Evolutionary conservation across 495 filamentous ascomycete genomes (phyloP).

Genomic region (Xylaria sp.): DNA sequence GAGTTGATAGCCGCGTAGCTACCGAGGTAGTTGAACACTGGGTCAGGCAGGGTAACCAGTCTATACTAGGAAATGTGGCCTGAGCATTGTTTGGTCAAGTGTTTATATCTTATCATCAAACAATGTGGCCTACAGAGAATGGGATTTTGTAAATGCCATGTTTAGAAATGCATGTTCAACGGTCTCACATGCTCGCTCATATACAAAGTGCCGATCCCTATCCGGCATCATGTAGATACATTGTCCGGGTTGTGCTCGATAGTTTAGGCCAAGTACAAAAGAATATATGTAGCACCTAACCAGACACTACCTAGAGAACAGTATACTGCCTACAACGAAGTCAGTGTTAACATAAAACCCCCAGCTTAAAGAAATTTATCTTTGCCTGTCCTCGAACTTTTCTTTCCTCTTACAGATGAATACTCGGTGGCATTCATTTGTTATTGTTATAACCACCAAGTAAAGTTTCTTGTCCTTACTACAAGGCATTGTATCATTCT

Average conservation of each 20-base stretch:
- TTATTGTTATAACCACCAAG: not conserved
- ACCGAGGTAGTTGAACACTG: not conserved
- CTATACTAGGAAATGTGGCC: not conserved
- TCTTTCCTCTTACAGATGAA: not conserved
- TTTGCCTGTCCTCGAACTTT: not conserved
- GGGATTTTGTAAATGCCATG: constrained; percentile 20
- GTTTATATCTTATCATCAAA: not conserved
- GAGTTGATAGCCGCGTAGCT: not conserved
- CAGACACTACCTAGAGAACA: not conserved
- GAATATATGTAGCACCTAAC: not conserved
- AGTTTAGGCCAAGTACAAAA: not conserved
- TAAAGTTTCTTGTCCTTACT: not conserved
- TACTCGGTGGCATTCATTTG: not conserved
- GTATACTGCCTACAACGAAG: not conserved
- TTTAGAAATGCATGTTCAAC: not conserved
- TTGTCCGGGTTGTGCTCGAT: not conserved
- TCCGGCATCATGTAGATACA: not conserved
- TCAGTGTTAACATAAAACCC: not conserved
- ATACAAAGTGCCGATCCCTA: not conserved
- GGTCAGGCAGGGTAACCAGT: not conserved
- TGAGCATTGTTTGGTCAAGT: not conserved
- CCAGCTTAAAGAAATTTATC: not conserved
- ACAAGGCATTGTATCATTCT: not conserved
- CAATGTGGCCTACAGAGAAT: not conserved
- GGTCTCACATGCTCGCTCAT: not conserved